Percentiles rank a stretch among this genome's conserved stretches.
phyloP scores from a whole-genome alignment of 371 early-diverging fungal genomes.

The Lichtheimia hyalospora region DNA sequence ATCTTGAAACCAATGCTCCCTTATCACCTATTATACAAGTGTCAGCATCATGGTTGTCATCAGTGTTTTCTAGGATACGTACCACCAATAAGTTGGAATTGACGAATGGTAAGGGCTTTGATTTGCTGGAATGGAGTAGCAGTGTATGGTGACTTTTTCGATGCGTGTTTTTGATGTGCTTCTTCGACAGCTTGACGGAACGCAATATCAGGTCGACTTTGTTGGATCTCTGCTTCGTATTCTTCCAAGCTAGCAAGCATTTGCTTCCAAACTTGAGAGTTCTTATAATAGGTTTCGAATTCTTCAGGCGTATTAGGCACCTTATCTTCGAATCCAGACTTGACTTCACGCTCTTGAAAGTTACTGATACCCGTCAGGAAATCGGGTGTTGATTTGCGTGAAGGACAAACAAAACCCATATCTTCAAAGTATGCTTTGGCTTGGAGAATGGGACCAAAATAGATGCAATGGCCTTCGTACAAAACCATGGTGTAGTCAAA shows the following conservation, averaged over 20 bases:
- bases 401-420: conserved; percentile 55
- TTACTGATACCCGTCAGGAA: conserved; percentile 62
- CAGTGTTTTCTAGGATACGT: neutral
- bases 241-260: conserved; percentile 25
- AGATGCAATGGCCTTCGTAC: conserved; percentile 58
- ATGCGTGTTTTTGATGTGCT: conserved; percentile 53
- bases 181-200: conserved; percentile 53
- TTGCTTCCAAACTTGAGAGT: conserved; percentile 29
- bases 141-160: conserved; percentile 53
- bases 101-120: conserved; percentile 55
- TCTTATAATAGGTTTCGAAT: conserved; percentile 42
- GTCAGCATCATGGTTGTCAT: neutral
- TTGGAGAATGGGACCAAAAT: conserved; percentile 52
- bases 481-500: conserved; percentile 64
- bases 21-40: conserved; percentile 31
- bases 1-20: conserved; percentile 46
- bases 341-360: conserved; percentile 45
- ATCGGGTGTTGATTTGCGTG: conserved; percentile 67
- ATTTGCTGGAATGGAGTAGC: conserved; percentile 60
- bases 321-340: conserved; percentile 42
- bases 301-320: conserved; percentile 51
- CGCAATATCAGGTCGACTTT: conserved; percentile 33
- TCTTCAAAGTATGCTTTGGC: conserved; percentile 52
- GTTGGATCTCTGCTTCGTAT: conserved; percentile 35
- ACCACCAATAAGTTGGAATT: conserved; percentile 39